Conservation (phyloP, 2,329 filamentous ascomycete genomes). For the Calonectria montana region DNA sequence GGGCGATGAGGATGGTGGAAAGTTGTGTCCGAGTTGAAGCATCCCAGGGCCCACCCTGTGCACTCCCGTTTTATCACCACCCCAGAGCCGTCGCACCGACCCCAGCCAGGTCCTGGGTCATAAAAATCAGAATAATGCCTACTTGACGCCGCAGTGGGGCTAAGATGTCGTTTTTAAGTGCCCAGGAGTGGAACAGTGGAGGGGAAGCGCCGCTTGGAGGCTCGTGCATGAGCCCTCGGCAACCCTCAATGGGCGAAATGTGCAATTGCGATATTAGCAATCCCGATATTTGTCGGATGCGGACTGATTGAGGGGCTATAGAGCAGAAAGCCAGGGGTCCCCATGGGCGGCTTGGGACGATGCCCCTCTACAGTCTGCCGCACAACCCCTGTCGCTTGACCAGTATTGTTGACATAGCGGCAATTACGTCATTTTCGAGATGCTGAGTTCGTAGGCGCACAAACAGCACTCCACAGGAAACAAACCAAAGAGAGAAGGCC, state of each 20-base stretch:
- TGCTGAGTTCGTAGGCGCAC: slow-evolving; percentile 4
- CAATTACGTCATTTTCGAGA: slow-evolving; percentile 18
- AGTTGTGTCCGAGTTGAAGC: slow-evolving; percentile 4
- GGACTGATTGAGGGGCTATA: slow-evolving; percentile 5
- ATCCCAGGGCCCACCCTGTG: slow-evolving; percentile 35
- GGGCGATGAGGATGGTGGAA: background rate
- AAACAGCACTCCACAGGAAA: slow-evolving; percentile 3
- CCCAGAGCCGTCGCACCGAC: slow-evolving; percentile 26
- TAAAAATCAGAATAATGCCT: slow-evolving; percentile 9
- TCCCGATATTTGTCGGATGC: slow-evolving; percentile 16
- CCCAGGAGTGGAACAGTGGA: slow-evolving; percentile 8
- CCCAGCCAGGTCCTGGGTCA: slow-evolving; percentile 30
- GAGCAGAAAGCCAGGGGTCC: background rate
- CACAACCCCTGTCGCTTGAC: slow-evolving; percentile 2
- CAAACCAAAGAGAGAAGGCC: background rate
- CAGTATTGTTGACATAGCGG: slow-evolving; percentile 4
- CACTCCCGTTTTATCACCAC: slow-evolving; percentile 28
- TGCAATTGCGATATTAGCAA: slow-evolving; percentile 23
- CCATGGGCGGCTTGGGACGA: slow-evolving; percentile 6
- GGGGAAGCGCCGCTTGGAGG: slow-evolving; percentile 24
- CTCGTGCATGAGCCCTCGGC: slow-evolving; percentile 24
- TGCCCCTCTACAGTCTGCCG: background rate
- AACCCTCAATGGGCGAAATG: slow-evolving; percentile 19
- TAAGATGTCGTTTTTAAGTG: background rate
- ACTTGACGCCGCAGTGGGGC: background rate